Evolutionary conservation across 768 basidiomycete species (phyloP), one percentile per base, ranked within the genome.

Genomic region (Pleurotus sapidus): DNA sequence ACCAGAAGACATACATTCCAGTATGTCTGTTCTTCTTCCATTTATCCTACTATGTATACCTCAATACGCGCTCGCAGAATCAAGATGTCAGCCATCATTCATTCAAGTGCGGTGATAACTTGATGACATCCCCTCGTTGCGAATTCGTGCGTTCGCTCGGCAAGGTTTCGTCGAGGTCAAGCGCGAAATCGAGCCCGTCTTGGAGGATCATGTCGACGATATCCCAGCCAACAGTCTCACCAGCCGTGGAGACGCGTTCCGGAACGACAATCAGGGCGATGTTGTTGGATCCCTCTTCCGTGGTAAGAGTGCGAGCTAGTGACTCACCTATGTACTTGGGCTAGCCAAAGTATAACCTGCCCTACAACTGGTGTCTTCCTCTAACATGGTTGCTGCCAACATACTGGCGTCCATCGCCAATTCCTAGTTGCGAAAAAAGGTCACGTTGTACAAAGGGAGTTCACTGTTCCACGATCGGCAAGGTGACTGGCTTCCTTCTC

Each of bases 51-150:
- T 20, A 20, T 20, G 20, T 20, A 20, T 20, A 20, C 20, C 20
- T 20, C 20, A 20, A 20, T 20, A 20, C 20, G 20, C 20, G 3
- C 39, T 8, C 49, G n/a, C 42, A 78, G 77, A 61, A 65, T 18
- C 84, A 80, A 59, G 65, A 72, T 38, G 76, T 89, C 12, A 86
- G 86, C 15, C 15, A 76, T 90, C 46, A 78, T 90, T 9, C 88
- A 89, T 14, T 72, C 76, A 20, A 71, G n/a, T 76, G n/a, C 49
- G 60, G 1, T 66, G 75, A 15, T 77, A 87, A 37, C 72, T 89
- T 57, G 86, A 86, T 59, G 66, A 73, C 5, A 67, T 76, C 0
- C 89, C 88, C 63, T 78, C 84, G 0, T 65, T 73, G 9, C 76
- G 77, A 51, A 82, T 81, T 67, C 79, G 88, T 49, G 74, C 73